Conservation (phyloP, 78 protist genomes). For the Protostelium mycophagum region DNA sequence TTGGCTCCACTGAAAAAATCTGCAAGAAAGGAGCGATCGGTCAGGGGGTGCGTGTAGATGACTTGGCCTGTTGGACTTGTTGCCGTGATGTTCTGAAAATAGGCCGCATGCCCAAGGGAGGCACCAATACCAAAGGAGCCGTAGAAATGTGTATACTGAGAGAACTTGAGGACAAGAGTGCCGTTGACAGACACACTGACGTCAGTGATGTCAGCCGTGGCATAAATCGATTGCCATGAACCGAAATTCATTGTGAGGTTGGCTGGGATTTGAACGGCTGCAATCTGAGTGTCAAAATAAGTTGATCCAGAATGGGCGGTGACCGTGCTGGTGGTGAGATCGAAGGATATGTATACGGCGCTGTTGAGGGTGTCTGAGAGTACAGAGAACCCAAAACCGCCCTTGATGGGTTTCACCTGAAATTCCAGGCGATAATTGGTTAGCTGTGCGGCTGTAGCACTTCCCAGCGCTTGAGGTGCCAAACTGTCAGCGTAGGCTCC, state of each 20-base stretch:
- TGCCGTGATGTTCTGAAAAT: background rate
- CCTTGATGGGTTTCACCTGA: too few relatives aligned
- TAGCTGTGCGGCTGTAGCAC: too few relatives aligned
- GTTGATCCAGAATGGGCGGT: background rate
- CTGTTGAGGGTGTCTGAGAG: slow-evolving; percentile 2
- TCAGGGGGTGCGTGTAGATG: background rate
- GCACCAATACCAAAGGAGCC: background rate
- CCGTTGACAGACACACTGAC: background rate
- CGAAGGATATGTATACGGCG: background rate
- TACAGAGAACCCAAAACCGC: too few relatives aligned
- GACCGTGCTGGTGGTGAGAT: background rate
- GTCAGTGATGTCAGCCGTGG: background rate
- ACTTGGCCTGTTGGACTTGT: background rate
- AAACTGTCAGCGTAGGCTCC: too few relatives aligned
- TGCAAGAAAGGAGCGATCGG: background rate
- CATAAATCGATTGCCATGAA: background rate
- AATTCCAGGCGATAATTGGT: too few relatives aligned
- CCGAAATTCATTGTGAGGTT: background rate
- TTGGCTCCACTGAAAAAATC: background rate
- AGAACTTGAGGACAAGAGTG: background rate
- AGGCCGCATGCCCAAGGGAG: background rate
- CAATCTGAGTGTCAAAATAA: background rate
- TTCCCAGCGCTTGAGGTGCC: too few relatives aligned
- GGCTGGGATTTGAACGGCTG: background rate
- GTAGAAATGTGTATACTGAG: background rate